Base-by-base conservation (phyloP, 768 basidiomycete genomes). In the Nevesoporus exiguus region DNA sequence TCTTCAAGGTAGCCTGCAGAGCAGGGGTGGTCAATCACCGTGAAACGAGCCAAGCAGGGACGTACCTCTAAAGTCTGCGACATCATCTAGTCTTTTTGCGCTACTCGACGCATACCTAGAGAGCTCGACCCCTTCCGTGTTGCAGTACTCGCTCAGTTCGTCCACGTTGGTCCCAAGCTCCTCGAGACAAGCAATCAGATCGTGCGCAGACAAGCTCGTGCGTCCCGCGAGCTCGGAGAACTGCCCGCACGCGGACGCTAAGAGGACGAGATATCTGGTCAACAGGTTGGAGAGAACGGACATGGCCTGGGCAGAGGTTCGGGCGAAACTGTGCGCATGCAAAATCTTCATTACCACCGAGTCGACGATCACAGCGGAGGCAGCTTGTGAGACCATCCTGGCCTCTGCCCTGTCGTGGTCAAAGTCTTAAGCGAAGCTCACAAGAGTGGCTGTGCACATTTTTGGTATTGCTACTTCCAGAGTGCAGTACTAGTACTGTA, bases 201-300 rank as follows among this genome's bases (percentile, higher is more conserved):
- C 91, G 50, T 76, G 73, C 0, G 78, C 71, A 15, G 79, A 80
- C 19, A 90, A 66, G 22, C 71, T 72, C 2, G 77, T 76, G 45
- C 91, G 72, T n/a, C 88, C 90, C 1, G 88, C 79, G 62, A 89
- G 87, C 54, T 86, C 80, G 1, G 90, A 84, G 63, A 88, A 88
- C 63, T 81, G 82, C 21, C 84, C 84, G 63, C 84, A 85, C 7
- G 88, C 82, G 1, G 80, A 74, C 1, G 86, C 73, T 19, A 91
- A 74, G 24, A 91, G 75, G 10, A 79, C 60, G 52, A 92, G 74
- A 68, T 92, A 93, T 51, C 87, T 84, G 34, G 86, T 77, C 59
- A 93, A 79, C 57, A 92, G 75, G 70, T 88, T 89, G 13, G 88
- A 86, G 44, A 93, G 77, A 17, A 86, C 80, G 24, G 80, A 71